A percentile compares a stretch with the other conserved stretches of the same genome.
Conservation (phyloP, 345 rosid genomes). For the Euphorbia tirucalli region DNA sequence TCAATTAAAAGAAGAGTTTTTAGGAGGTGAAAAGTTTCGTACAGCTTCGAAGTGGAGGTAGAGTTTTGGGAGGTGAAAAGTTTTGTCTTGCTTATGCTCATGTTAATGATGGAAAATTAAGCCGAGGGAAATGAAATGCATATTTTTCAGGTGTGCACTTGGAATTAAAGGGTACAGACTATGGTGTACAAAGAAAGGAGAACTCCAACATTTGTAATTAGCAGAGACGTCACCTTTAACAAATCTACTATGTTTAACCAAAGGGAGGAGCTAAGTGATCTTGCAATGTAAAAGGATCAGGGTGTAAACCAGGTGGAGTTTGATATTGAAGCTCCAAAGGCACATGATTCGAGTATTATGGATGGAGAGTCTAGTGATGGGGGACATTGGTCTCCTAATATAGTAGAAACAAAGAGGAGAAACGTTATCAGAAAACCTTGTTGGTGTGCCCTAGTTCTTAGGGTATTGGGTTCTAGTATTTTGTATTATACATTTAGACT, state of each 20-base stretch:
- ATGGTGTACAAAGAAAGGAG: background rate
- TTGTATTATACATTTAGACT: too few relatives aligned
- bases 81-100: slow-evolving; percentile 1
- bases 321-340: background rate
- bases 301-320: background rate
- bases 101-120: slow-evolving; percentile 10
- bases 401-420: too few relatives aligned
- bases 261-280: background rate
- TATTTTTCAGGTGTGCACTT: background rate
- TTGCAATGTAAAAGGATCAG: background rate
- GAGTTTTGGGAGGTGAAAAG: too few relatives aligned
- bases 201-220: background rate
- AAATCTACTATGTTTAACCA: background rate
- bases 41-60: too few relatives aligned
- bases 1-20: too few relatives aligned
- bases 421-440: too few relatives aligned
- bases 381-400: too few relatives aligned
- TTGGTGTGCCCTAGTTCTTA: too few relatives aligned
- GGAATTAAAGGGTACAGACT: background rate
- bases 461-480: too few relatives aligned
- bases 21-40: too few relatives aligned
- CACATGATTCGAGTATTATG: too few relatives aligned
- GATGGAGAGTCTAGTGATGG: too few relatives aligned
- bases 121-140: slow-evolving; percentile 3
- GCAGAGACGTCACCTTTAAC: background rate